Base-by-base conservation (phyloP, 164 flowering plant species). In the Kalanchoe fedtschenkoi region DNA sequence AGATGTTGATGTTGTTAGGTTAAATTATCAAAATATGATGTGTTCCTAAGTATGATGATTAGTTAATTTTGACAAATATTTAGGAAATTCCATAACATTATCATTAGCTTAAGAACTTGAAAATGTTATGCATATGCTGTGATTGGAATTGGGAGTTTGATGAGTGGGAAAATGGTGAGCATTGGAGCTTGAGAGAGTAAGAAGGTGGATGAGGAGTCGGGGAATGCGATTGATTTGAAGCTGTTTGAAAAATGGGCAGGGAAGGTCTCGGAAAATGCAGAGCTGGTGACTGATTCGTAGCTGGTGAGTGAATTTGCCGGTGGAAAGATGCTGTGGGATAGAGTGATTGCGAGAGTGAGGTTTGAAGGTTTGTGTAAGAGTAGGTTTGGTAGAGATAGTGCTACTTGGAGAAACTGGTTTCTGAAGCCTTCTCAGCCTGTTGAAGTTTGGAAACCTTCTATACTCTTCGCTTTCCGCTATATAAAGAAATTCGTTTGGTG, bases 181-280 rank as follows among this genome's bases (percentile, higher is more conserved):
- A 24, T 15, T 26, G 56, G 56, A 2, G 56, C 2, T 26, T 5
- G 14, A 11, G 30, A 26, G 56, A 19, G 4, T 44, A 5, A 4
- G 22, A 19, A 2, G 7, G 51, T n/a, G 24, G 51, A 44, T 6
- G 51, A 44, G 24, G 32, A 26, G 56, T 28, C 26, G 32, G 56
- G 33, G 56, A 26, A 32, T 51, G 32, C 16, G 32, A 51, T 51
- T 51, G 17, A 51, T 26, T 51, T 51, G 56, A 28, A 28, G 30
- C 32, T 51, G 56, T 51, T 51, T 51, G 56, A 51, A 32, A 51
- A 51, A 26, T 51, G 56, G 56, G 26, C 32, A 51, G 56, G 33
- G 5, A 11, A 29, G 17, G 56, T 51, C 26, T 26, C 32, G 2
- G 56, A 51, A 24, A 51, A 51, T 51, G 6, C 28, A 2, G 56